Evolutionary conservation across 2,329 filamentous ascomycete species (phyloP).

Genomic region (Colletotrichum navitas): DNA sequence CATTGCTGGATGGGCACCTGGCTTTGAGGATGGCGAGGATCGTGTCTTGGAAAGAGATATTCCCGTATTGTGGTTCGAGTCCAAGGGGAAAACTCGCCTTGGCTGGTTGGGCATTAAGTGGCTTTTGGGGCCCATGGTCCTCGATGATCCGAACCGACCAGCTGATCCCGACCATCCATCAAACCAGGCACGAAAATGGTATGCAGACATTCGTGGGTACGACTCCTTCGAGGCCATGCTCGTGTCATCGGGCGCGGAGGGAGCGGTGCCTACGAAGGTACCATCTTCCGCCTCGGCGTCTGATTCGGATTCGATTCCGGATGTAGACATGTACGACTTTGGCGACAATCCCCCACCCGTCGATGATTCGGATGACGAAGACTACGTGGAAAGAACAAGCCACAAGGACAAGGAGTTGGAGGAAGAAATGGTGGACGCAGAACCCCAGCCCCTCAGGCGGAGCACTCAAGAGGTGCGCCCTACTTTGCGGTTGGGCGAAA

Average conservation of each 20-base stretch:
- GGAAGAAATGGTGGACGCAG: constrained; percentile 28
- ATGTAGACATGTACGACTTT: constrained; percentile 38
- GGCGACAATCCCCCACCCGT: constrained; percentile 44
- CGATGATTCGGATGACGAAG: constrained; percentile 38
- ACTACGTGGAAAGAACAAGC: constrained; percentile 21
- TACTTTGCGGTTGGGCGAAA: constrained; percentile 19
- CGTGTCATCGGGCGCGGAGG: not conserved
- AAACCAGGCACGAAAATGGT: constrained; percentile 29
- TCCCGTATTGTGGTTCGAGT: constrained; percentile 44
- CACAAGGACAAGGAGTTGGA: constrained; percentile 13
- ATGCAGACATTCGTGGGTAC: constrained; percentile 33
- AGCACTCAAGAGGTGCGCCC: constrained; percentile 41
- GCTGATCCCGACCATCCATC: constrained; percentile 20
- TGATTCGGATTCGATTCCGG: constrained; percentile 27
- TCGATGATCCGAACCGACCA: constrained; percentile 35
- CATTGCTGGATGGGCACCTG: constrained; percentile 42
- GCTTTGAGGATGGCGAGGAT: constrained; percentile 39
- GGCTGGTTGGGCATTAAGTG: constrained; percentile 31
- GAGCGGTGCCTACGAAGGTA: constrained; percentile 6
- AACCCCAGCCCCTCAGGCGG: constrained; percentile 24
- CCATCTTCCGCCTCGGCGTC: constrained; percentile 34
- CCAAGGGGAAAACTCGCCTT: constrained; percentile 39
- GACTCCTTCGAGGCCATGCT: constrained; percentile 38
- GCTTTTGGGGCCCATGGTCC: constrained; percentile 24
- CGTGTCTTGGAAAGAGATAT: constrained; percentile 37